Evolutionary conservation across 495 filamentous ascomycete genomes (phyloP).

Genomic region (Xylaria grammica): DNA sequence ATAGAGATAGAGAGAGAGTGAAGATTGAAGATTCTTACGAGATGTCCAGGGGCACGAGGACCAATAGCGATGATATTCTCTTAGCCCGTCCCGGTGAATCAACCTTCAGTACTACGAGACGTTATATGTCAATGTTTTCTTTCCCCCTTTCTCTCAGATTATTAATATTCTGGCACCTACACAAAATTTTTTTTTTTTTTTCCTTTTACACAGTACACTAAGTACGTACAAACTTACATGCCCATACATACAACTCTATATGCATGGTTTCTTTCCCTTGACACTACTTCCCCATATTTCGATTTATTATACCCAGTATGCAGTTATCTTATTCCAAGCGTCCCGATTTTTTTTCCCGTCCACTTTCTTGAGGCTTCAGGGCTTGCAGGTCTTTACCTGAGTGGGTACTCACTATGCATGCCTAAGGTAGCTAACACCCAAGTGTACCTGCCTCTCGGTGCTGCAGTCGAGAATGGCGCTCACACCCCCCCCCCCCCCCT

Average conservation of each 20-base stretch:
- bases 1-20: background rate
- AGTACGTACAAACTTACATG: background rate
- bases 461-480: conserved; percentile 13
- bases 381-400: conserved; percentile 3
- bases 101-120: conserved; percentile 14
- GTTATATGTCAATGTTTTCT: conserved; percentile 18
- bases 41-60: conserved; percentile 6
- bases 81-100: conserved; percentile 12
- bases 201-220: background rate
- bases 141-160: background rate
- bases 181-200: background rate
- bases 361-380: background rate
- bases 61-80: conserved; percentile 8
- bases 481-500: too few species aligned
- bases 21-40: background rate
- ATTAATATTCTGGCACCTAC: background rate
- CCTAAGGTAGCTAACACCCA: conserved; percentile 4
- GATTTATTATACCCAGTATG: background rate
- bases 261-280: conserved; percentile 15
- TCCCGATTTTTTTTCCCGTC: background rate
- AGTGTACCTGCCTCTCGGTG: conserved; percentile 24
- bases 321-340: background rate
- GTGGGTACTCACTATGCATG: conserved; percentile 19
- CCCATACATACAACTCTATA: conserved; percentile 20
- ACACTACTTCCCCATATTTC: conserved; percentile 21